Percentiles rank a stretch among this genome's conserved stretches.
Evolutionary conservation across 345 rosid genomes (phyloP).

Genomic region (Lepidium didymum): DNA sequence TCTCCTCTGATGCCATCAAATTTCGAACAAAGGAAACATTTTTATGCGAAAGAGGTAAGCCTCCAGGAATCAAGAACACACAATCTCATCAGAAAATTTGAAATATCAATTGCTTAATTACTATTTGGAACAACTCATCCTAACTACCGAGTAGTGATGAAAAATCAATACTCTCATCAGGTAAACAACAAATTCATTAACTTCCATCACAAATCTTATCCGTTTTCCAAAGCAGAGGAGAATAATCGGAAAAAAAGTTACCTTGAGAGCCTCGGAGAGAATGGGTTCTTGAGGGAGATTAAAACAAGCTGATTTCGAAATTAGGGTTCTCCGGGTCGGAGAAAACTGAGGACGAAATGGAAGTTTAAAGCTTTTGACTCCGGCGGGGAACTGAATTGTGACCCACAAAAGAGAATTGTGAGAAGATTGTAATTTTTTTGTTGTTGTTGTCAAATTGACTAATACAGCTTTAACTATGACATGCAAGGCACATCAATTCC

Average conservation of each 20-base stretch:
- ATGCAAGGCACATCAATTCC: no score
- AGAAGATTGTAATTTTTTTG: no score
- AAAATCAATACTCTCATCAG: background rate
- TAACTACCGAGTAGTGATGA: background rate
- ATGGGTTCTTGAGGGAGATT: conserved; percentile 34
- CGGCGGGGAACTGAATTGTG: conserved; percentile 16
- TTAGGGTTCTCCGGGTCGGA: conserved; percentile 17
- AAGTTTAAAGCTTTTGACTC: conserved; percentile 1
- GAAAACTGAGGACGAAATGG: background rate
- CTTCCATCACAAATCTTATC: background rate
- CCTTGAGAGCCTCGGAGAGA: conserved; percentile 32
- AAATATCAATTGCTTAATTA: background rate
- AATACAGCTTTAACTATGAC: no score
- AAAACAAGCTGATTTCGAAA: conserved; percentile 23
- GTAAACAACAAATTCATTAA: background rate
- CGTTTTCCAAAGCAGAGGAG: background rate
- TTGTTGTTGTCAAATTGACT: no score
- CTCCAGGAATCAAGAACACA: background rate
- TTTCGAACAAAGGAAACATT: background rate
- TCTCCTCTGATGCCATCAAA: background rate
- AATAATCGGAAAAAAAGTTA: background rate
- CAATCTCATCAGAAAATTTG: background rate
- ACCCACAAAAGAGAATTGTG: background rate
- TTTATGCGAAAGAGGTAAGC: background rate
- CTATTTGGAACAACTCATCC: background rate